phyloP scores from a whole-genome alignment of 768 basidiomycete species.

The Strobilomyces dryophilus region DNA sequence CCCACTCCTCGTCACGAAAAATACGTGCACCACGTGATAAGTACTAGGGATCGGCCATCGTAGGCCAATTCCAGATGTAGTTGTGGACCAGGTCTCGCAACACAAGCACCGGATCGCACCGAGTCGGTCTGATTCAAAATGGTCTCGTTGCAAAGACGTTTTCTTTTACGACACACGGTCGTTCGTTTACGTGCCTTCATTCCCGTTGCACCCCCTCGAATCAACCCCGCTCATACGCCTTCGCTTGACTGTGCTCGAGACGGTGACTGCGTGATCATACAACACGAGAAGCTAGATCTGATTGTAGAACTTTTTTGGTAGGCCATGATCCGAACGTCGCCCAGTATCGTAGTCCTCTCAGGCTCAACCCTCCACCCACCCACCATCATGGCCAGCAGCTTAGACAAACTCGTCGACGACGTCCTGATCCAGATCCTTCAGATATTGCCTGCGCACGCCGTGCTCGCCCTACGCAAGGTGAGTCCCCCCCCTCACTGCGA shows the following conservation, averaged over 20 bases:
- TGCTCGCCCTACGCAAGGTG: constrained; percentile 24
- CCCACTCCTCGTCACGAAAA: background rate
- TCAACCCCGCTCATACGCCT: background rate
- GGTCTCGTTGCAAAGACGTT: background rate
- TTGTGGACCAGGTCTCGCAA: constrained; percentile 1
- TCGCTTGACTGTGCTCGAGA: background rate
- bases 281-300: background rate
- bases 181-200: background rate
- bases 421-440: constrained; percentile 21
- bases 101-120: background rate
- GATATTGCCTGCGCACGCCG: constrained; percentile 7
- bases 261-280: background rate
- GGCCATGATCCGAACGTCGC: background rate
- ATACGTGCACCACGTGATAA: background rate
- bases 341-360: constrained; percentile 4
- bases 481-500: background rate
- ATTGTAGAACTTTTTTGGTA: background rate
- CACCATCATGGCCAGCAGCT: constrained; percentile 2
- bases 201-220: background rate
- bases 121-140: constrained; percentile 4
- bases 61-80: background rate
- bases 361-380: background rate
- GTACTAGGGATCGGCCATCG: background rate
- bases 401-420: constrained; percentile 28
- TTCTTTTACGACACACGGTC: background rate